phyloP scores from a whole-genome alignment of 192 early-diverging fungal species.

The Polychytrium aggregatum region DNA sequence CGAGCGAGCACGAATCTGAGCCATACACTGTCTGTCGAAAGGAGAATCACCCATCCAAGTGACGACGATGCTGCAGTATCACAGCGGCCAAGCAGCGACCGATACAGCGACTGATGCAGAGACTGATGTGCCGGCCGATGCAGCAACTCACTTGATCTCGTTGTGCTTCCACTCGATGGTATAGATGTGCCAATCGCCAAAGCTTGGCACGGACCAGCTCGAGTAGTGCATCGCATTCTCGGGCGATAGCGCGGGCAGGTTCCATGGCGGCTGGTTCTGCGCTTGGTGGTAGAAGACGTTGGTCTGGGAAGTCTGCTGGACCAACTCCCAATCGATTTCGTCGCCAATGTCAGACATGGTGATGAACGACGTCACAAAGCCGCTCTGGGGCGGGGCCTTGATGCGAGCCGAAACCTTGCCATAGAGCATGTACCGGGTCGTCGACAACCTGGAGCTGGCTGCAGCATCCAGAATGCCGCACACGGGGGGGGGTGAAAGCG shows the following conservation, averaged over 20 bases:
- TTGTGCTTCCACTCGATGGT: slow-evolving; percentile 21
- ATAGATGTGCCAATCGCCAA: slow-evolving; percentile 9
- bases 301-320: slow-evolving; percentile 4
- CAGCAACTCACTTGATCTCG: background rate
- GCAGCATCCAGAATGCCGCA: no score
- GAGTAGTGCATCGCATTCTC: slow-evolving; percentile 2
- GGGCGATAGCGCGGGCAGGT: no score
- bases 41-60: slow-evolving; percentile 4
- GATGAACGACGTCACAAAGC: slow-evolving; percentile 29
- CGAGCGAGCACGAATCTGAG: slow-evolving; percentile 3
- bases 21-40: slow-evolving; percentile 15
- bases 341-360: slow-evolving; percentile 23
- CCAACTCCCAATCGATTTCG: slow-evolving; percentile 38
- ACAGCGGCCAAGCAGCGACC: no score
- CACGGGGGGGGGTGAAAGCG: no score
- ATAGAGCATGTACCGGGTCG: slow-evolving; percentile 19
- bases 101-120: no score
- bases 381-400: slow-evolving; percentile 1
- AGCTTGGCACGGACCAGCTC: background rate
- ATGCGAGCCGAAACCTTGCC: slow-evolving; percentile 16
- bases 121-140: background rate
- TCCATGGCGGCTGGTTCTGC: no score
- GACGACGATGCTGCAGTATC: no score
- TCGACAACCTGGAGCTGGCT: no score
- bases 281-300: slow-evolving; percentile 30